Evolutionary conservation across 805 yeast species (phyloP).

Genomic region (Crinitomyces ghanaensis): DNA sequence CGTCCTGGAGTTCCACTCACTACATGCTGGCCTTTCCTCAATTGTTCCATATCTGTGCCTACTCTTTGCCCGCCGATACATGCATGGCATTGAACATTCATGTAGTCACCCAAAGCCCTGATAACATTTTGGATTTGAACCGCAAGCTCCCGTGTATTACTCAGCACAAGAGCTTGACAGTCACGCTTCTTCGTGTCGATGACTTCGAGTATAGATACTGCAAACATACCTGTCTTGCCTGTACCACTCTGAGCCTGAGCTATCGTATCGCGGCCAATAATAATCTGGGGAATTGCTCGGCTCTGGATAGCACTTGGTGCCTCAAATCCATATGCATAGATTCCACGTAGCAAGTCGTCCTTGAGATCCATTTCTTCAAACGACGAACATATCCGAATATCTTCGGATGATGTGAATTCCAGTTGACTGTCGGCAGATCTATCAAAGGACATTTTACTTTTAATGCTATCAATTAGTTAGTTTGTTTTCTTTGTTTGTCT

Average conservation of each 20-base stretch:
- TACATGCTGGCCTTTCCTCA: constrained; percentile 78
- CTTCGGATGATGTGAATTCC: constrained; percentile 2
- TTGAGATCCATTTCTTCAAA: not conserved
- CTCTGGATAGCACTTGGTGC: constrained; percentile 74
- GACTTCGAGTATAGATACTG: constrained; percentile 48
- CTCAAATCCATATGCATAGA: constrained; percentile 73
- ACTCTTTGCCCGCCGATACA: constrained; percentile 95
- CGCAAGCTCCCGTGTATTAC: constrained; percentile 97
- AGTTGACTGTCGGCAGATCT: not conserved
- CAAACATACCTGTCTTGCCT: constrained; percentile 82
- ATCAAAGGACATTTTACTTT: constrained; percentile 1
- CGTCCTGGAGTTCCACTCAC: constrained; percentile 99
- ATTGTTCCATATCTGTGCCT: constrained; percentile 76
- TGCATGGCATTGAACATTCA: constrained; percentile 87
- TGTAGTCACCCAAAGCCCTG: constrained; percentile 76
- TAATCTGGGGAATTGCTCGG: constrained; percentile 68
- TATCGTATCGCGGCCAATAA: constrained; percentile 58
- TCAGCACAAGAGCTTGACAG: constrained; percentile 87
- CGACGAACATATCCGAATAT: constrained; percentile 1
- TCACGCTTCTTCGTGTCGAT: constrained; percentile 61
- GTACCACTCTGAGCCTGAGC: constrained; percentile 90
- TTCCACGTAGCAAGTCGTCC: constrained; percentile 33
- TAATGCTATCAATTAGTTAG: too few relatives aligned
- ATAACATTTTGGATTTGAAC: constrained; percentile 92
- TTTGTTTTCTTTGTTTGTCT: too few relatives aligned